These are phyloP conservation scores for Diaporthe ilicicola DNA, from an alignment of 2,329 filamentous ascomycete species.

Conservation along the genomic window DNA sequence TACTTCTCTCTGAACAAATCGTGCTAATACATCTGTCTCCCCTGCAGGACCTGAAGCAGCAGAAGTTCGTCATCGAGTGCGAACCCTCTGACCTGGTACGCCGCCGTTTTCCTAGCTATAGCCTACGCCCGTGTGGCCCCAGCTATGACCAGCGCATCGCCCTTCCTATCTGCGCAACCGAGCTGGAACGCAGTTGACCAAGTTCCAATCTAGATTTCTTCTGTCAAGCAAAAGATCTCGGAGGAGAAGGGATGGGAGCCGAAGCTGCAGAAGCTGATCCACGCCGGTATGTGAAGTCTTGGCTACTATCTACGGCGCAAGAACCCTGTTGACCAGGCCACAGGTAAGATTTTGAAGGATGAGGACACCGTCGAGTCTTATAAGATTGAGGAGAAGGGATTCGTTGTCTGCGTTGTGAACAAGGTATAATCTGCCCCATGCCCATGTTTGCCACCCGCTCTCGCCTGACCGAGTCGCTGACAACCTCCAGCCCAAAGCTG, in stretches of 20 bases:
- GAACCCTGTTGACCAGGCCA: slow-evolving; percentile 39
- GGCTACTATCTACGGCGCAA: neutral
- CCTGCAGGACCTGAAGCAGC: slow-evolving; percentile 91
- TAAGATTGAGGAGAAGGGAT: slow-evolving; percentile 99
- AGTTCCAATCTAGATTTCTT: slow-evolving; percentile 71
- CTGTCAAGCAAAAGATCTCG: slow-evolving; percentile 92
- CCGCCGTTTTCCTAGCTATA: slow-evolving; percentile 43
- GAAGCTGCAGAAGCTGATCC: slow-evolving; percentile 93
- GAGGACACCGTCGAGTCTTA: slow-evolving; percentile 95
- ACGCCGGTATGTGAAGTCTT: slow-evolving; percentile 75
- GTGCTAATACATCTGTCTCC: slow-evolving; percentile 27
- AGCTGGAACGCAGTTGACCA: slow-evolving; percentile 37
- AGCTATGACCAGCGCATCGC: slow-evolving; percentile 19
- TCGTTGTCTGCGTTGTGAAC: slow-evolving; percentile 97
- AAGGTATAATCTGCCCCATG: slow-evolving; percentile 69
- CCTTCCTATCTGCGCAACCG: slow-evolving; percentile 17
- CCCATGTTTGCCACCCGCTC: neutral
- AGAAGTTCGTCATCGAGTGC: slow-evolving; percentile 96
- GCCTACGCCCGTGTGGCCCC: slow-evolving; percentile 8
- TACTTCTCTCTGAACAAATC: slow-evolving; percentile 31
- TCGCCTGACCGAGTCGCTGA: slow-evolving; percentile 30
- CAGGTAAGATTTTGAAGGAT: slow-evolving; percentile 98
- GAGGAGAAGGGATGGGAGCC: slow-evolving; percentile 95
- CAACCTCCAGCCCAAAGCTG: slow-evolving; percentile 72
- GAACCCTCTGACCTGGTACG: slow-evolving; percentile 91